Base-by-base conservation (phyloP, 306 rosid genomes). In the Cicer arietinum region DNA sequence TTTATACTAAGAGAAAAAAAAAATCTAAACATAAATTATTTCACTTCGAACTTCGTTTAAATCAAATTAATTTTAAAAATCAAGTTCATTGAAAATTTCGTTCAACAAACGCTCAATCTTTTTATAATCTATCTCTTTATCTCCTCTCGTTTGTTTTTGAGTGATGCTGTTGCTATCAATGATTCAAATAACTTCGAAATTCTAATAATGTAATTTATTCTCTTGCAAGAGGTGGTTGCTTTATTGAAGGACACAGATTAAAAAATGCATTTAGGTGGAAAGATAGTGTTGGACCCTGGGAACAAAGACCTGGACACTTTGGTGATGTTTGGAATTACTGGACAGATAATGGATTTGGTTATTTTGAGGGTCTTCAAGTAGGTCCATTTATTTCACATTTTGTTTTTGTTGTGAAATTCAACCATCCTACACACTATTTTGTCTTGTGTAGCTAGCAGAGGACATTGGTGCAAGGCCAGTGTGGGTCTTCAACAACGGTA, bases 231-330 rank as follows among this genome's bases (percentile, higher is more conserved):
- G 88, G 87, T 78, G 98, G 98, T 39, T 94, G 97, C 81, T 94
- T 85, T 65, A 74, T 94, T 48, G 97, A 94, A 84, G 98, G 98
- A 57, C 77, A 84, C 17, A 84, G 86, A 87, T 78, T 94, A 78
- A 89, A 89, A 78, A 94, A 94, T 76, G 97, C 98, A 78, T 94
- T 94, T 77, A 80, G 97, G 35, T 94, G 98, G 98, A 94, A 91
- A 81, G 89, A 84, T 60, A 83, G 88, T 39, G 35, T 91, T 79
- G 96, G 98, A 68, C 85, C 92, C 0, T 91, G 97, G 98, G 94
- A 94, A 79, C 77, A 91, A 69, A 91, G 98, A 69, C 91, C 96
- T 30, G 98, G 97, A 9, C 98, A 94, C 85, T 91, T 88, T 40
- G 89, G 87, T 57, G 98, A 91, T 85, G 89, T 94, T 71, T 94